These are phyloP conservation scores for Dothistroma pini DNA, from an alignment of 2,329 filamentous ascomycete genomes.

Conservation along the genomic window DNA sequence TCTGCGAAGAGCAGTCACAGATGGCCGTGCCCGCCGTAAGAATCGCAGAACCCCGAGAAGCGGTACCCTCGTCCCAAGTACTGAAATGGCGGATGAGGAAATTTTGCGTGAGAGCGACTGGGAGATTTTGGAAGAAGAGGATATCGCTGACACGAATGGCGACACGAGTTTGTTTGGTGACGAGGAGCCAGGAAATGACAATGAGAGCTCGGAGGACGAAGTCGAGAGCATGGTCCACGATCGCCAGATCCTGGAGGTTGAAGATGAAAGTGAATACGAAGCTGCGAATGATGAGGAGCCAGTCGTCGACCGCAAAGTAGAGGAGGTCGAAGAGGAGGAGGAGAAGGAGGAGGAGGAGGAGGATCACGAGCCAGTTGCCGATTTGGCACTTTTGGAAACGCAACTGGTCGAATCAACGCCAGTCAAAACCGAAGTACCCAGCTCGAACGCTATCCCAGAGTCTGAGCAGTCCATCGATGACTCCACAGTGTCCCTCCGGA, in stretches of 20 bases:
- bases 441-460: neutral
- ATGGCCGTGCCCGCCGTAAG: constrained; percentile 2
- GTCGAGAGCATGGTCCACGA: constrained; percentile 3
- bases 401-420: neutral
- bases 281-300: neutral
- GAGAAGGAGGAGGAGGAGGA: neutral
- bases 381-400: neutral
- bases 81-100: constrained; percentile 4
- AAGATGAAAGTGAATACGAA: too few species aligned
- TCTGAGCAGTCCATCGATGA: neutral
- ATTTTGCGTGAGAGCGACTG: constrained; percentile 3
- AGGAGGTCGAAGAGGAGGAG: constrained; percentile 1
- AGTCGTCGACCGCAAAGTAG: neutral
- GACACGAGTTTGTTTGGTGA: neutral
- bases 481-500: neutral
- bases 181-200: neutral
- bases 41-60: neutral
- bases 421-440: neutral
- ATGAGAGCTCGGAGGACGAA: neutral
- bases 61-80: neutral
- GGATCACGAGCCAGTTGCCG: neutral
- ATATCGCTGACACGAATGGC: neutral
- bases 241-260: constrained; percentile 1
- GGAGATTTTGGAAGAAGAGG: constrained; percentile 2
- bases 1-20: constrained; percentile 2